Conservation (phyloP, 208 protist genomes). For the Trypanosoma vivax region DNA sequence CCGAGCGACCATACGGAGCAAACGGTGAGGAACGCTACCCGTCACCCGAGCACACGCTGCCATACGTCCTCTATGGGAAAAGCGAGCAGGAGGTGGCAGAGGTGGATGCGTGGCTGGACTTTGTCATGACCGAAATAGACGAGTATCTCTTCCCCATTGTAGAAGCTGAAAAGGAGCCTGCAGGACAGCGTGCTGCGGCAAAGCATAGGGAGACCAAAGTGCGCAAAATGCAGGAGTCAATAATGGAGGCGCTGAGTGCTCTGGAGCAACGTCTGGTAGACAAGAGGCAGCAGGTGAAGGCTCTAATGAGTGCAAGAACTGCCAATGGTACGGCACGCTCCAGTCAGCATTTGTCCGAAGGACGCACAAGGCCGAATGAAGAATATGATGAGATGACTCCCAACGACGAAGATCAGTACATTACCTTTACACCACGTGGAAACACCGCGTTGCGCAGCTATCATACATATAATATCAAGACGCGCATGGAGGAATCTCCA, state of each 20-base stretch:
- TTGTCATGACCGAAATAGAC: slow-evolving; percentile 43
- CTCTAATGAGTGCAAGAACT: slow-evolving; percentile 6
- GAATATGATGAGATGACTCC: too few relatives aligned
- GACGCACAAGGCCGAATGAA: background rate
- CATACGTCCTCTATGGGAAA: slow-evolving; percentile 66
- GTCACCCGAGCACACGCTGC: slow-evolving; percentile 49
- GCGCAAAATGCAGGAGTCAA: slow-evolving; percentile 6
- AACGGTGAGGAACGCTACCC: slow-evolving; percentile 30
- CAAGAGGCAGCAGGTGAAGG: slow-evolving; percentile 22
- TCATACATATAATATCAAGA: slow-evolving; percentile 26
- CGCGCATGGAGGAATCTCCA: slow-evolving; percentile 1
- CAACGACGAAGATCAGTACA: slow-evolving; percentile 7
- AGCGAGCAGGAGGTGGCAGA: slow-evolving; percentile 46
- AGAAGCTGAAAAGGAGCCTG: slow-evolving; percentile 12
- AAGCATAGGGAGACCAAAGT: background rate
- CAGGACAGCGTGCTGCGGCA: background rate
- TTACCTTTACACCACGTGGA: slow-evolving; percentile 8
- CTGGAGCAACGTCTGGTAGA: slow-evolving; percentile 43
- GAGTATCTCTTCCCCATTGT: slow-evolving; percentile 17
- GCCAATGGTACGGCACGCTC: background rate
- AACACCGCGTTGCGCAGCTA: slow-evolving; percentile 11
- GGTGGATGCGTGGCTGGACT: slow-evolving; percentile 82
- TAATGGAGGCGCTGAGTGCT: slow-evolving; percentile 25
- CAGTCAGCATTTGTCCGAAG: background rate
- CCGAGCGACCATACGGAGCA: slow-evolving; percentile 24